These are phyloP conservation scores for Neopestalotiopsis sp. DNA, from an alignment of 2,329 filamentous ascomycete genomes.

Conservation along the genomic window DNA sequence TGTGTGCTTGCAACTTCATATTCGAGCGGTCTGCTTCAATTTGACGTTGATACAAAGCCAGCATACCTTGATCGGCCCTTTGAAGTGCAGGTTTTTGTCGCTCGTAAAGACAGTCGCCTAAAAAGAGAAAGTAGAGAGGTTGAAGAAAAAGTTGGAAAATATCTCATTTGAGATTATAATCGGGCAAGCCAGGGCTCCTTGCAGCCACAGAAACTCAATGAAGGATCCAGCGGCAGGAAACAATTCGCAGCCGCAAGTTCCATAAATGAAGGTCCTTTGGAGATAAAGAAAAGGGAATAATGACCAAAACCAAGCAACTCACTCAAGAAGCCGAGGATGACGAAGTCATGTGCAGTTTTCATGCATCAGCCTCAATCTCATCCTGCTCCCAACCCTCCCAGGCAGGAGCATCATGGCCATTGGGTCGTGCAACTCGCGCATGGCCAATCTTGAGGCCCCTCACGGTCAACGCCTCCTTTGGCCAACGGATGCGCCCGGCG, in stretches of 20 bases:
- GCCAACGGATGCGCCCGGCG: constrained; percentile 47
- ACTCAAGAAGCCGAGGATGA: background rate
- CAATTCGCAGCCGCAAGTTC: background rate
- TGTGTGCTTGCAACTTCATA: background rate
- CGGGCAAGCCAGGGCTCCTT: background rate
- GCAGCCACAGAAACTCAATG: background rate
- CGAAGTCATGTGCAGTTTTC: background rate
- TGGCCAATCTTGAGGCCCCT: constrained; percentile 52
- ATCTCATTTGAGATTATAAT: background rate
- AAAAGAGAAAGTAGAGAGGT: background rate
- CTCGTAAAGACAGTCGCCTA: background rate
- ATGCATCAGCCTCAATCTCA: constrained; percentile 39
- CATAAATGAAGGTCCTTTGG: background rate
- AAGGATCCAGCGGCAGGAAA: background rate
- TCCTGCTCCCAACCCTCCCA: constrained; percentile 58
- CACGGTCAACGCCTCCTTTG: constrained; percentile 48
- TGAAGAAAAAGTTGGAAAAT: background rate
- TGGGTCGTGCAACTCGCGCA: constrained; percentile 48
- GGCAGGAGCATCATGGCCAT: constrained; percentile 61
- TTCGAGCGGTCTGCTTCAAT: background rate
- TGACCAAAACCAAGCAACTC: background rate
- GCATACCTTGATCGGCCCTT: background rate
- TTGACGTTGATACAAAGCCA: background rate
- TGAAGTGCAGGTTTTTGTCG: background rate
- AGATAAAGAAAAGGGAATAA: background rate